Evolutionary conservation across 768 basidiomycete genomes (phyloP).

Genomic region (Strobilomyces confusus): DNA sequence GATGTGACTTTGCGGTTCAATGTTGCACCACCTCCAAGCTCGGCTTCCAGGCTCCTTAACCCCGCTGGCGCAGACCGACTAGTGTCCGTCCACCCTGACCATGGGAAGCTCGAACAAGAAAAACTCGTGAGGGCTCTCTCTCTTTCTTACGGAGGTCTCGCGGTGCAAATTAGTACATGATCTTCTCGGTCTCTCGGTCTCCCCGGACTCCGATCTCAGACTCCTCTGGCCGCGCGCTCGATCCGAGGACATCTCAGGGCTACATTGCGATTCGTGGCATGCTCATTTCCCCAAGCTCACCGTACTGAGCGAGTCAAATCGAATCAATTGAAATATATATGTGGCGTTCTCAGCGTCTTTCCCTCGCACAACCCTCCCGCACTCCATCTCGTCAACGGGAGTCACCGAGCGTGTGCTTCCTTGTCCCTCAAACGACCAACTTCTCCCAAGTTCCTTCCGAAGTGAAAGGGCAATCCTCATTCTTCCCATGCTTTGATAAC

Average conservation of each 20-base stretch:
- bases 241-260: constrained; percentile 11
- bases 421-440: constrained; percentile 8
- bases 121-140: neutral
- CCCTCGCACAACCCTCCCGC: constrained; percentile 4
- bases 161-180: constrained; percentile 1
- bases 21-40: neutral
- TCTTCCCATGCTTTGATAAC: constrained; percentile 6
- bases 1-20: neutral
- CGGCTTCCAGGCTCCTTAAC: constrained; percentile 4
- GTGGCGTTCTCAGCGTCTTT: neutral
- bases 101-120: constrained; percentile 7
- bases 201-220: neutral
- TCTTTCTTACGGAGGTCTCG: constrained; percentile 1
- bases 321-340: neutral
- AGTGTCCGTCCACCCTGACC: constrained; percentile 11
- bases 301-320: neutral
- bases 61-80: constrained; percentile 7
- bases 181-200: neutral
- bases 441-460: constrained; percentile 25
- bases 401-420: constrained; percentile 11
- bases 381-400: constrained; percentile 1
- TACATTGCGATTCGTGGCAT: neutral
- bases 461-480: constrained; percentile 12
- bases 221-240: neutral
- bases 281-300: neutral